Percentiles rank a stretch among this genome's conserved stretches.
phyloP scores from a whole-genome alignment of 345 rosid genomes.

The Combretum micranthum region DNA sequence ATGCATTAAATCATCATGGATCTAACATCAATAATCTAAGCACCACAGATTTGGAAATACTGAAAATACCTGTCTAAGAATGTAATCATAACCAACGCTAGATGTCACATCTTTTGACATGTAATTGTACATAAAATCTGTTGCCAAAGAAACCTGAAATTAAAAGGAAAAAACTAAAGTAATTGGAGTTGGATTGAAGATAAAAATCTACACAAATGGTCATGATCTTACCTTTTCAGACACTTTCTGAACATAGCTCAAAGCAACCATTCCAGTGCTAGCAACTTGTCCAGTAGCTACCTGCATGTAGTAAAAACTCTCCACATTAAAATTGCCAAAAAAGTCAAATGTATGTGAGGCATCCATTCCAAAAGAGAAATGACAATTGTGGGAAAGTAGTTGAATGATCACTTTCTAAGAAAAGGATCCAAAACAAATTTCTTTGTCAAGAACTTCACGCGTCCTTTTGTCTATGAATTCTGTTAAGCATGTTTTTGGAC shows the following conservation, averaged over 20 bases:
- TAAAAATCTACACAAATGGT: not conserved
- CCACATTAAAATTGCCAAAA: slow-evolving; percentile 1
- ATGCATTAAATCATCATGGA: not conserved
- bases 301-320: slow-evolving; percentile 25
- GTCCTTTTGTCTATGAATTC: no score
- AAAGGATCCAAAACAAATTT: no score
- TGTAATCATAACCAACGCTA: slow-evolving; percentile 92
- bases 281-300: slow-evolving; percentile 94
- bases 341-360: not conserved
- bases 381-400: not conserved
- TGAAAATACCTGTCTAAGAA: slow-evolving; percentile 77
- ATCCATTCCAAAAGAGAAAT: not conserved
- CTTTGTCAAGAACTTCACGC: no score
- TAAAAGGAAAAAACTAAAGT: slow-evolving; percentile 9
- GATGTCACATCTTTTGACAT: slow-evolving; percentile 81
- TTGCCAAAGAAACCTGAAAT: slow-evolving; percentile 75
- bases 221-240: slow-evolving; percentile 71
- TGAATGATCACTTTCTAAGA: no score
- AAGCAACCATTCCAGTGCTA: slow-evolving; percentile 74
- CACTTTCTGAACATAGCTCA: slow-evolving; percentile 96
- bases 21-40: not conserved
- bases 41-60: not conserved
- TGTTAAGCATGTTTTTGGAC: no score
- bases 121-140: slow-evolving; percentile 87
- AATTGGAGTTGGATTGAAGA: slow-evolving; percentile 1